Base-by-base conservation (phyloP, 108 stramenopile species). In the Cylindrotheca fusiformis region DNA sequence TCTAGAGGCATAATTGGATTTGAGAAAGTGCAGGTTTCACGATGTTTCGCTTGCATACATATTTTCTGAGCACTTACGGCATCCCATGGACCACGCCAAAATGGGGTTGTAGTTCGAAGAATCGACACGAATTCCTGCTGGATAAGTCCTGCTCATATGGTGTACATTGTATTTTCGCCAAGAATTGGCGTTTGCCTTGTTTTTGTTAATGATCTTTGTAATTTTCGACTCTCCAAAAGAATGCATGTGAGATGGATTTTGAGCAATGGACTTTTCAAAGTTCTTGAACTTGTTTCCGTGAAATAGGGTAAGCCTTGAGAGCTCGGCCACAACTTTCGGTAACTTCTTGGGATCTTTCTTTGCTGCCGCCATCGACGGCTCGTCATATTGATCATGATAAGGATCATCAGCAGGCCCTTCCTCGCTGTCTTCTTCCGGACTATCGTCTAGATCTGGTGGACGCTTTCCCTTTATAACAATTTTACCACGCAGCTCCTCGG, bases 51-150 rank as follows among this genome's bases (percentile, higher is more conserved):
- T n/a, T n/a, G n/a, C n/a, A n/a, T n/a, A n/a, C n/a, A n/a, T n/a
- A n/a, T n/a, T n/a, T n/a, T n/a, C n/a, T n/a, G n/a, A 41, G 14
- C 6, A 41, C 36, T 41, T 14, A 41, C 36, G 97, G 57, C 70
- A 83, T n/a, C 96, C 96, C 61, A 86, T 72, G 25, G 75, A 49
- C 96, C 96, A 98, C n/a, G 85, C 77, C 25, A 93, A 46, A 18
- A 88, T 54, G 26, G 97, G 97, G 78, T 90, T 89, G 70, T 89
- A 96, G 71, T 98, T 98, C 46, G 88, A 90, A 2, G 94, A 95
- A 63, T 97, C 93, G 4, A 96, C 73, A 24, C 92, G 67, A 31
- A 57, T 26, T 12, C 92, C 94, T 50, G 87, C 77, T 4, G 97
- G 97, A 74, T 96, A 98, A 0, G 86, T 94, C 32, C 97, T 71